Evolutionary conservation across 352 stramenopile species (phyloP).

Genomic region (Peronosclerospora sorghi): DNA sequence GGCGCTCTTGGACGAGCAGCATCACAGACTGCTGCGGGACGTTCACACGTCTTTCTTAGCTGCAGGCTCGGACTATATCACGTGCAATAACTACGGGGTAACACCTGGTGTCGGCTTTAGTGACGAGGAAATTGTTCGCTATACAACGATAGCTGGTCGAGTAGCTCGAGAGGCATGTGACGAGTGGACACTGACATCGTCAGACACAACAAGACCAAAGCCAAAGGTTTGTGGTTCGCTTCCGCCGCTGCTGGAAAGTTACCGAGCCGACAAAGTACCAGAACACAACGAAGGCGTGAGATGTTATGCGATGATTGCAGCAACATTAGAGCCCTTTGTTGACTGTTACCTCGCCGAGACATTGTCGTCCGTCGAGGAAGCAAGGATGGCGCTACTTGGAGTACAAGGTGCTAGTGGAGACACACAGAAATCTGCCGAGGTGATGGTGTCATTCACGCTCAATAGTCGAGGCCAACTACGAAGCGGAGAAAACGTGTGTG

Average conservation of each 20-base stretch:
- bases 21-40: constrained; percentile 59
- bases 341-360: constrained; percentile 84
- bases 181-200: constrained; percentile 3
- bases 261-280: constrained; percentile 75
- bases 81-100: constrained; percentile 87
- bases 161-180: constrained; percentile 45
- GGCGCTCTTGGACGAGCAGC: constrained; percentile 58
- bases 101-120: constrained; percentile 80
- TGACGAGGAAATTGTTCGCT: constrained; percentile 44
- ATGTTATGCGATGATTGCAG: constrained; percentile 56
- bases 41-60: constrained; percentile 79
- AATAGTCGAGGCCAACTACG: constrained; percentile 47
- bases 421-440: constrained; percentile 15
- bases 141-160: constrained; percentile 35
- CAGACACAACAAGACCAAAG: constrained; percentile 3
- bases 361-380: constrained; percentile 30
- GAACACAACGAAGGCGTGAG: constrained; percentile 53
- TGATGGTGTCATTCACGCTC: constrained; percentile 84
- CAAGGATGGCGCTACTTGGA: constrained; percentile 61
- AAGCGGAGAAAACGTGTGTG: constrained; percentile 49
- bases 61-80: constrained; percentile 73
- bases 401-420: constrained; percentile 20
- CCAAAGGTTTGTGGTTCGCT: constrained; percentile 57
- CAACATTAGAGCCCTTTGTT: constrained; percentile 52
- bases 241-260: constrained; percentile 81